These are phyloP conservation scores for Ganoderma sinense DNA, from an alignment of 1,284 basidiomycete species.

Conservation along the genomic window DNA sequence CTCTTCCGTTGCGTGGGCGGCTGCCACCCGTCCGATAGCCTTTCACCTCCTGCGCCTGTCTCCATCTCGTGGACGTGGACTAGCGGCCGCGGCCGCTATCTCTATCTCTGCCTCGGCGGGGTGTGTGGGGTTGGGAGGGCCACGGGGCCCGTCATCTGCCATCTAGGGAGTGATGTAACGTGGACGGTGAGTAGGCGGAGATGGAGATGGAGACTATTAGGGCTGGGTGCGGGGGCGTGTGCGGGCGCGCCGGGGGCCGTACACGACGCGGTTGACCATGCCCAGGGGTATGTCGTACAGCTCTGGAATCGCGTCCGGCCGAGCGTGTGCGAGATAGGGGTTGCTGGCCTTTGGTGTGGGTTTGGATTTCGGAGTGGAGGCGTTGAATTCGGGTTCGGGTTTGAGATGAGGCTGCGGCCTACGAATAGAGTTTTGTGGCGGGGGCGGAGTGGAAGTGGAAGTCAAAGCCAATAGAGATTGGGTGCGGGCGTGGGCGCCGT, in stretches of 20 bases:
- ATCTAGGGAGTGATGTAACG: not conserved
- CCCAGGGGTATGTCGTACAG: constrained; percentile 86
- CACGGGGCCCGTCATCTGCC: not conserved
- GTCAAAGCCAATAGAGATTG: not conserved
- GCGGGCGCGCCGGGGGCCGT: constrained; percentile 19
- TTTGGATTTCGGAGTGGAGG: not conserved
- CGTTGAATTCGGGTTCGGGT: not conserved
- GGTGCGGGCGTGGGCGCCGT: constrained; percentile 1
- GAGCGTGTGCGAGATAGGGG: constrained; percentile 57
- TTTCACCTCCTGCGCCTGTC: not conserved
- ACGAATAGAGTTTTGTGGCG: constrained; percentile 3
- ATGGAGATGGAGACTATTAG: not conserved
- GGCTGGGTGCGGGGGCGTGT: not conserved
- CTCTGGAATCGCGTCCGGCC: constrained; percentile 60
- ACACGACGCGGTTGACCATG: constrained; percentile 69
- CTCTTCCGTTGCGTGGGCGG: not conserved
- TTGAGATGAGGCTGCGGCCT: not conserved
- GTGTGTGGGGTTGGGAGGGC: not conserved
- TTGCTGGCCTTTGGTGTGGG: too few relatives aligned
- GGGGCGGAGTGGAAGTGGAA: not conserved
- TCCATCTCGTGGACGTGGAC: not conserved
- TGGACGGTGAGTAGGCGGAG: not conserved
- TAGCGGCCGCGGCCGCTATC: not conserved
- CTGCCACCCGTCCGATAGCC: not conserved
- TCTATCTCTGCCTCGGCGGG: not conserved